Evolutionary conservation across 352 stramenopile genomes (phyloP), one percentile per base, ranked within the genome.

Genomic region (Globisporangium orthogonon): DNA sequence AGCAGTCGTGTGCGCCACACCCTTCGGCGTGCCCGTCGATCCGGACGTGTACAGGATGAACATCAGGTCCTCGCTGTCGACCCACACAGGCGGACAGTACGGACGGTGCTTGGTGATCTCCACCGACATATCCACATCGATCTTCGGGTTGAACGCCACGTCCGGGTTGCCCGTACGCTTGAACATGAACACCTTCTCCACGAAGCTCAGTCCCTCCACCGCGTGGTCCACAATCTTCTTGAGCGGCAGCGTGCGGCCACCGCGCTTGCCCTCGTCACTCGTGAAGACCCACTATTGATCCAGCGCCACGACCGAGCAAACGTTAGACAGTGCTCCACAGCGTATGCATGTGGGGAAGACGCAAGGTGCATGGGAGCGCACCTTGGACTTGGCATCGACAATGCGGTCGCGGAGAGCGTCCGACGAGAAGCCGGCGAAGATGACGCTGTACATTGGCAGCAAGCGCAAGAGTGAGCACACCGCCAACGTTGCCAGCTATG

Each of bases 1-100:
- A 17, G 88, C 97, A 5, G 91, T 98, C 6, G 91, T 97, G 65
- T 98, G 97, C 2, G 97, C 83, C 17, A 99, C 81, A 46, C 97
- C 96, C 88, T 98, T 97, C 29, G 92, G 95, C 58, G 92, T 87
- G 40, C 97, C 97, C 1, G 97, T 99, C 7, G 91, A 98, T 33
- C 97, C 97, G 7, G 86, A 98, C 31, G 97, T 99, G 75, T 99
- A 99, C 46, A 99, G 72, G 62, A 99, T 97, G 69, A 98, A 98
- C 52, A 98, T 82, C 37, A 96, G 69, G 66, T 99, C 96, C 68
- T 99, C 96, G 6, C 90, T 86, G 73, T 98, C 96, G 92, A 99
- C 98, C 63, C 75, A 85, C 70, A 98, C 96, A 7, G 91, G 87
- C 5, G 96, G 73, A 72, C 96, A 99, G 69, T 98, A 98, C 11